A percentile compares a stretch with the other conserved stretches of the same genome.
Conservation (phyloP, 495 filamentous ascomycete species). For the Margaritispora aquatica region DNA sequence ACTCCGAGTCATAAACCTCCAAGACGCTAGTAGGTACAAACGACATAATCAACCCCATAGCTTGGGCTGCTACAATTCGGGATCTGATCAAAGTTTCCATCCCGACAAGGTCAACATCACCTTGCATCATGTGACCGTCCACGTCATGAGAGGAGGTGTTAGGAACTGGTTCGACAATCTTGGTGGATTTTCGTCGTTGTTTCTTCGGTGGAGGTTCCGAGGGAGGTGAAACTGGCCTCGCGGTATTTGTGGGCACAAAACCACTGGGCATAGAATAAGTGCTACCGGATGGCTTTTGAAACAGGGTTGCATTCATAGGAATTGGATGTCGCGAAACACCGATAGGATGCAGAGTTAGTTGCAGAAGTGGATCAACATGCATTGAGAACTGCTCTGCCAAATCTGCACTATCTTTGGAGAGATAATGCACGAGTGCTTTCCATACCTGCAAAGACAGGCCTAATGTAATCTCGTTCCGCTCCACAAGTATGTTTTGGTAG, state of each 20-base stretch:
- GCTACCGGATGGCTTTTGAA: slow-evolving; percentile 91
- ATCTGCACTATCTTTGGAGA: slow-evolving; percentile 48
- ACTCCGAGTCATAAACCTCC: slow-evolving; percentile 45
- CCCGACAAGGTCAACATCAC: slow-evolving; percentile 91
- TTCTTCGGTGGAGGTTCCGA: slow-evolving; percentile 53
- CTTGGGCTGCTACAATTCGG: slow-evolving; percentile 76
- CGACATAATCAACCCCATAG: slow-evolving; percentile 71
- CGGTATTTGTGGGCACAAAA: slow-evolving; percentile 34
- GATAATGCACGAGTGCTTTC: slow-evolving; percentile 64
- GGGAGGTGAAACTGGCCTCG: slow-evolving; percentile 56
- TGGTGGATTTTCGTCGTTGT: slow-evolving; percentile 75
- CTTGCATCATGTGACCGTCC: slow-evolving; percentile 95
- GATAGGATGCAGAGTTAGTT: slow-evolving; percentile 79
- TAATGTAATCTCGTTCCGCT: slow-evolving; percentile 71
- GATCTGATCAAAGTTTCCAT: slow-evolving; percentile 82
- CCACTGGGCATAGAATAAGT: slow-evolving; percentile 52
- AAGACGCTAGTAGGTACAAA: slow-evolving; percentile 44
- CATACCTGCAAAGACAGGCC: slow-evolving; percentile 81
- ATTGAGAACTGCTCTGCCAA: slow-evolving; percentile 61
- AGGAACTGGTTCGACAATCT: slow-evolving; percentile 62
- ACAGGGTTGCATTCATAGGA: slow-evolving; percentile 80
- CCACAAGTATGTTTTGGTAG: slow-evolving; percentile 92
- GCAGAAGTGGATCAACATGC: slow-evolving; percentile 70
- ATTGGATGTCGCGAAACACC: slow-evolving; percentile 84
- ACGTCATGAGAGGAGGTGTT: slow-evolving; percentile 75